phyloP scores from a whole-genome alignment of 176 grass and related monocot species.

The Aegilops umbellulata region DNA sequence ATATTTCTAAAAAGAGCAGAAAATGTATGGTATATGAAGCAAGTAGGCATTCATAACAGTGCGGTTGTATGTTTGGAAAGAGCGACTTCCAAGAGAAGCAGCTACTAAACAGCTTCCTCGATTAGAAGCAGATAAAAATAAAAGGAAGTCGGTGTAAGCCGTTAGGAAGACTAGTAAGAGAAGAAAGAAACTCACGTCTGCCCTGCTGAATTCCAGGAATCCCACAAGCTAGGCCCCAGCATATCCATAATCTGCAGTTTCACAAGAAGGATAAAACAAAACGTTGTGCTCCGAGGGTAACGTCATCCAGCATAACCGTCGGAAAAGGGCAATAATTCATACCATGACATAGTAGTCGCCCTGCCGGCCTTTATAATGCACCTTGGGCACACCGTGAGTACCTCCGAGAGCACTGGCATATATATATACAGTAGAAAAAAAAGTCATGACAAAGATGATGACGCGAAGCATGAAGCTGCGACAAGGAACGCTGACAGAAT shows the following conservation, averaged over 20 bases:
- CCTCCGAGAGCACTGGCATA: slow-evolving; percentile 67
- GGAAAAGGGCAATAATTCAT: slow-evolving; percentile 20
- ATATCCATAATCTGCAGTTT: slow-evolving; percentile 86
- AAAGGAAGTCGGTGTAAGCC: neutral
- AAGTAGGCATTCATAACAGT: neutral
- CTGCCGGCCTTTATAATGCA: slow-evolving; percentile 93
- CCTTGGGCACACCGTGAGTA: slow-evolving; percentile 76
- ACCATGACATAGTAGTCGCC: slow-evolving; percentile 93
- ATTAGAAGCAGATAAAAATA: neutral
- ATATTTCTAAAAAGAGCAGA: neutral
- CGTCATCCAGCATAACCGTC: neutral
- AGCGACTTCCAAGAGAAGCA: neutral
- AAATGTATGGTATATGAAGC: neutral
- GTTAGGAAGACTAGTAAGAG: neutral
- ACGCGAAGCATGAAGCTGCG: neutral
- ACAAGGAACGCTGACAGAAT: neutral
- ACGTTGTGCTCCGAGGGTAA: neutral
- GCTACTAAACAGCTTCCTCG: neutral
- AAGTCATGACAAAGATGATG: neutral
- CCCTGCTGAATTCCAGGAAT: slow-evolving; percentile 79
- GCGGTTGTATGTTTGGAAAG: neutral
- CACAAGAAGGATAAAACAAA: neutral
- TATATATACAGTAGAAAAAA: too few relatives aligned
- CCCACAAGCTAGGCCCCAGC: slow-evolving; percentile 88
- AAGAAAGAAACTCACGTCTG: slow-evolving; percentile 58